These are phyloP conservation scores for Plantago coronopus DNA, from an alignment of 305 asterid genomes.

Conservation along the genomic window DNA sequence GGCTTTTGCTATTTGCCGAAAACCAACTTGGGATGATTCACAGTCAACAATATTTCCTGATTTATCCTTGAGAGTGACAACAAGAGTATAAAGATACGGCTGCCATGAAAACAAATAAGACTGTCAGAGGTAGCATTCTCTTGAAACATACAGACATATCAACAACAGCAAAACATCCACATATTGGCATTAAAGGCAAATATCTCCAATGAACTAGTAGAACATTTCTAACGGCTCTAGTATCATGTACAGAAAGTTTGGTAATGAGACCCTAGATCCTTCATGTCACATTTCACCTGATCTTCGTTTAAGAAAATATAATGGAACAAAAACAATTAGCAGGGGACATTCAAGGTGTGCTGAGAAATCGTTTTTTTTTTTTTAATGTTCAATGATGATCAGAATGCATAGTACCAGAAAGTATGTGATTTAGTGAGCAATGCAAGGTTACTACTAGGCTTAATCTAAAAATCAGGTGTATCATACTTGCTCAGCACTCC, in stretches of 20 bases:
- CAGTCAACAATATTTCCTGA: slow-evolving; percentile 75
- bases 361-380: too few species aligned
- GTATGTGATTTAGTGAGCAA: not conserved
- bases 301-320: slow-evolving; percentile 7
- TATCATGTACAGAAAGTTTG: not conserved
- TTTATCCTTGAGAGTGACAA: slow-evolving; percentile 79
- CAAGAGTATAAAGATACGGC: slow-evolving; percentile 94
- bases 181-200: too few species aligned
- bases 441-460: not conserved
- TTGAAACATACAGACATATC: not conserved
- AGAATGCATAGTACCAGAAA: not conserved
- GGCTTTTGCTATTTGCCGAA: slow-evolving; percentile 74
- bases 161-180: not conserved
- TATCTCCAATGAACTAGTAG: not conserved
- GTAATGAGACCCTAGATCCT: not conserved
- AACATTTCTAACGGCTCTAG: not conserved
- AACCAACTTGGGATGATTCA: slow-evolving; percentile 93
- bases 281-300: slow-evolving; percentile 2
- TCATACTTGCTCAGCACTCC: slow-evolving; percentile 90
- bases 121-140: slow-evolving; percentile 19
- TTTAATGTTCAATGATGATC: not conserved
- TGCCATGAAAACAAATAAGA: slow-evolving; percentile 40
- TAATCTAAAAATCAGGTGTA: slow-evolving; percentile 13
- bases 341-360: not conserved
- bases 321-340: slow-evolving; percentile 8